Conservation (phyloP, 2,329 filamentous ascomycete genomes). For the Plectosphaerella cucumerina region DNA sequence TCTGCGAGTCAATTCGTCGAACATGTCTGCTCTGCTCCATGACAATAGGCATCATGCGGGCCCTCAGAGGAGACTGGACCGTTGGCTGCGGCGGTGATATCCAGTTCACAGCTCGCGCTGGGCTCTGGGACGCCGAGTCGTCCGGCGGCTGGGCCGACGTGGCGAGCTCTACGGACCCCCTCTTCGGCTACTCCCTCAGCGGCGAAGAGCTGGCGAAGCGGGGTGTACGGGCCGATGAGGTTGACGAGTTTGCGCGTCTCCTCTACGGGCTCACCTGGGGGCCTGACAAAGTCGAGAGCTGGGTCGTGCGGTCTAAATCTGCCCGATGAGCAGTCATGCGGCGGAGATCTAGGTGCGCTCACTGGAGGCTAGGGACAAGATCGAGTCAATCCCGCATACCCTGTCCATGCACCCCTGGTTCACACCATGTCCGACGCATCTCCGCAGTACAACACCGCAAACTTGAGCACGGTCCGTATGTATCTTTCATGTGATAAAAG, state of each 20-base stretch:
- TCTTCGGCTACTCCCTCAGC: conserved; percentile 5
- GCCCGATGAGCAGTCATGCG: too few relatives aligned
- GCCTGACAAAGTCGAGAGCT: conserved; percentile 9
- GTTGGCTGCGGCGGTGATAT: conserved; percentile 5
- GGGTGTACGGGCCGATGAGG: conserved; percentile 5
- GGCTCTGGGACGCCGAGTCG: conserved; percentile 6
- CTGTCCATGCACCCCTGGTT: too few relatives aligned
- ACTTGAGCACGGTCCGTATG: too few relatives aligned
- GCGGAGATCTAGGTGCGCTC: too few relatives aligned
- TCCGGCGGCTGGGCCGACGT: conserved; percentile 6
- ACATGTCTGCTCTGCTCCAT: conserved; percentile 7
- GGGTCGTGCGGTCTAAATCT: conserved; percentile 4
- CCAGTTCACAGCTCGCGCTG: conserved; percentile 4
- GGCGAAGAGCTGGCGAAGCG: conserved; percentile 4
- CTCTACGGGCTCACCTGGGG: conserved; percentile 9
- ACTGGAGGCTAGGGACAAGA: too few relatives aligned
- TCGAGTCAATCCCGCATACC: too few relatives aligned
- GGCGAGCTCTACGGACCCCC: neutral
- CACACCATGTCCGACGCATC: too few relatives aligned
- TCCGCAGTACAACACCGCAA: too few relatives aligned
- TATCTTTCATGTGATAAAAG: too few relatives aligned
- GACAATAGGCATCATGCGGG: conserved; percentile 6
- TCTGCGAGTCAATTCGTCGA: conserved; percentile 9
- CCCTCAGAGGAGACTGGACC: conserved; percentile 4
- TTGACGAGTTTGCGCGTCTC: conserved; percentile 9